Evolutionary conservation across 306 rosid species (phyloP), one percentile per base, ranked within the genome.

Genomic region (Quercus berberidifolia): DNA sequence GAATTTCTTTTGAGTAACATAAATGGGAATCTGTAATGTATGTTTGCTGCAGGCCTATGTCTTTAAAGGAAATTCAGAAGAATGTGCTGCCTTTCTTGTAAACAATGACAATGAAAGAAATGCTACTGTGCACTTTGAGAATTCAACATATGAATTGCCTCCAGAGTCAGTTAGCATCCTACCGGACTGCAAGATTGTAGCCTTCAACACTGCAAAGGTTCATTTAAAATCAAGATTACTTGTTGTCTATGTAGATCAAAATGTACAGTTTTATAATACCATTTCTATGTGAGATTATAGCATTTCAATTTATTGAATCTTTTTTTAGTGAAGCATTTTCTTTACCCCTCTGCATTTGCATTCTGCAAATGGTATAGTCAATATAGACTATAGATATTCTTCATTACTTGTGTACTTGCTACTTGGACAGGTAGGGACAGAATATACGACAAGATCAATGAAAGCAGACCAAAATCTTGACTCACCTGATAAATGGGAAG

Each of bases 51-150:
- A 72, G 76, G 76, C 76, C 59, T 54, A 52, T 28, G 76, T 72
- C 7, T 72, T 72, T 52, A 52, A 28, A 30, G 62, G 62, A 51
- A 72, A 28, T 26, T 72, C 76, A 52, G 76, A 54, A 72, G 25
- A 49, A 49, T 72, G 76, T 72, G 46, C 76, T 54, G 62, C 76
- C 21, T 72, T 72, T 52, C 76, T 72, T 52, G 76, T 72, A 72
- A 72, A 72, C 59, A 49, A 52, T 28, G 25, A 72, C 57, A 14
- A 13, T 5, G 17, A 21, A 23, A 26, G 25, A 15, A 72, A 23
- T 49, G 76, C 59, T 25, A 12, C 38, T 1, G 76, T 72, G 6
- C 6, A 51, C 10, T 72, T 26, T 52, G 25, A 9, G 46, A 54
- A 72, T 72, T 54, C 46, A 7, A 15, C 60, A 18, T 72, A 72